Base-by-base conservation (phyloP, 1,284 basidiomycete genomes). In the Mycena citricolor region DNA sequence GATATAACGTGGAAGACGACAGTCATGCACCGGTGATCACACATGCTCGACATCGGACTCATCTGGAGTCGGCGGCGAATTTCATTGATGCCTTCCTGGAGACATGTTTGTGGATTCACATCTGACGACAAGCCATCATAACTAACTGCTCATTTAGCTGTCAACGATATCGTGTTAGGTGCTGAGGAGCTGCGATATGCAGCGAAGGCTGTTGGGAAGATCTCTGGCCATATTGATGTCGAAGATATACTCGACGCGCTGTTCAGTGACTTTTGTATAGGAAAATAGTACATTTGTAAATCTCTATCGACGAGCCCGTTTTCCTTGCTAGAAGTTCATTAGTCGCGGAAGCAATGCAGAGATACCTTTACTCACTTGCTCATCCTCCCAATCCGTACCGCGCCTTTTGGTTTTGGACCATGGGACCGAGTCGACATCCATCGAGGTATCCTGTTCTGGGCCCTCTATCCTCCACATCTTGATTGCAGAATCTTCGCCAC, bases 131-230 rank as follows among this genome's bases (percentile, higher is more conserved):
- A n/a, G n/a, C n/a, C n/a, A n/a, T n/a, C n/a, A n/a, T n/a, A n/a
- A n/a, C n/a, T n/a, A n/a, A n/a, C n/a, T n/a, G n/a, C n/a, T n/a
- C n/a, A n/a, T 34, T 17, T 52, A 76, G 70, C 65, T 19, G 52
- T 68, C 3, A 68, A 74, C 34, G 84, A 90, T 46, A 66, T 92
- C 4, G 88, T 93, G 2, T 62, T 89, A 8, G 88, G 79, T 3
- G 90, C 90, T 0, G 92, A 94, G 61, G 89, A 92, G 58, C 69
- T 94, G 26, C 78, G 91, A 16, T 90, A 90, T 59, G 91, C 90
- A 3, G 83, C 86, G 0, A 76, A 78, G 44, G 81, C 87, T 5
- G 73, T 94, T n/a, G 90, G 89, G 2, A 80, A 81, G 47, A 77
- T 94, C 13, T 84, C 86, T 4, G 90, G 91, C 2, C 60, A 73